Evolutionary conservation across 2,329 filamentous ascomycete species (phyloP).

Genomic region (Macrophomina tecta): DNA sequence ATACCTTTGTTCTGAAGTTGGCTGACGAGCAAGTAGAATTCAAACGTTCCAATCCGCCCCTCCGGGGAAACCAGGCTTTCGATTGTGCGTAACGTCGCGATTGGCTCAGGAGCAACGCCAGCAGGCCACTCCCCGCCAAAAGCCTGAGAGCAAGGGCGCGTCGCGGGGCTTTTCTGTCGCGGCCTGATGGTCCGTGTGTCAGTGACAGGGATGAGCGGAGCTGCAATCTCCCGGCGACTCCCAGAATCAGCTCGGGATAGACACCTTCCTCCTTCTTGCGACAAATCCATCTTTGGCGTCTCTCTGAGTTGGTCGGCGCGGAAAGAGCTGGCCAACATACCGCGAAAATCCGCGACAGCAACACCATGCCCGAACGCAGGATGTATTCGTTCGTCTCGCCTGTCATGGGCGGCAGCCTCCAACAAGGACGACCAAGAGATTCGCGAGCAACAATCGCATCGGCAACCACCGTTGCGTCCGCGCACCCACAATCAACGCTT

Average conservation of each 20-base stretch:
- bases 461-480: neutral
- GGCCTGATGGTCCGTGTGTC: conserved; percentile 12
- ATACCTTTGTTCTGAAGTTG: too few relatives aligned
- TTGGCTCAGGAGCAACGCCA: neutral
- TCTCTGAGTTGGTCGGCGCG: neutral
- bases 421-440: conserved; percentile 1
- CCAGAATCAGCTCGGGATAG: conserved; percentile 1
- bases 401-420: conserved; percentile 15
- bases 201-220: conserved; percentile 18
- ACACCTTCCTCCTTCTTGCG: conserved; percentile 1
- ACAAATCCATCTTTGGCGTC: neutral
- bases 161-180: conserved; percentile 6
- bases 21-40: too few relatives aligned
- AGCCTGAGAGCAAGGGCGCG: neutral
- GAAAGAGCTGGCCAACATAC: neutral
- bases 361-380: neutral
- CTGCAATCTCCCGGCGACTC: conserved; percentile 19
- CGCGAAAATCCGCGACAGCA: neutral
- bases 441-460: neutral
- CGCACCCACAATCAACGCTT: neutral
- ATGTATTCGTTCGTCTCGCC: conserved; percentile 16
- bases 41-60: too few relatives aligned
- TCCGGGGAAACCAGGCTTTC: too few relatives aligned
- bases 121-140: neutral
- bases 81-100: too few relatives aligned